Evolutionary conservation across 2,329 filamentous ascomycete species (phyloP), one percentile per base, ranked within the genome.

Genomic region (Achaetomium macrosporum): DNA sequence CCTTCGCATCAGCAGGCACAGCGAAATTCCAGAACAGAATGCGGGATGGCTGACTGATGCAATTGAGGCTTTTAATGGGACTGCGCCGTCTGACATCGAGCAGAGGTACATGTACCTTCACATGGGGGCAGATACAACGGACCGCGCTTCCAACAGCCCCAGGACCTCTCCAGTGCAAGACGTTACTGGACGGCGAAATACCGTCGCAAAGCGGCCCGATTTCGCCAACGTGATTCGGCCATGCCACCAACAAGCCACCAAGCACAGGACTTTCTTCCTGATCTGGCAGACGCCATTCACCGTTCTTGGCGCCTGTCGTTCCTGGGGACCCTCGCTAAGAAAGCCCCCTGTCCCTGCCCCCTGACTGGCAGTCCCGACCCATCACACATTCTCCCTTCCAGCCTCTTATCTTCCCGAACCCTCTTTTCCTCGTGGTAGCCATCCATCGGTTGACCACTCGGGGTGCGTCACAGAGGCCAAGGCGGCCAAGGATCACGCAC

Each of bases 371-470:
- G 51, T 58, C 58, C 58, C 60, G 57, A 54, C 53, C 51, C 59
- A 56, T 57, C 56, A 57, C 53, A 57, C 58, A 54, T 55, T 47
- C 35, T 52, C 43, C 51, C 53, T 25, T 54, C 50, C 42, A 51
- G 47, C 57, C 54, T 59, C 58, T 58, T 62, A 61, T 62, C 61
- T 62, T 63, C 61, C 61, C 61, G 61, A 63, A 63, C 61, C 61
- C 60, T 62, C 55, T 63, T 61, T 60, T 53, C 61, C 61, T 62
- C 61, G 61, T 63, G 61, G 61, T 59, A 59, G 53, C 57, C 56
- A 47, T 57, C 56, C 59, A 61, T 61, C 53, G 13, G 40, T 42
- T 16, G 47, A 54, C 50, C 49, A 53, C 59, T 47, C 46, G 43
- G 44, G 49, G 57, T 40, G 54, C 47, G 47, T 57, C 48, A 42